Percentiles rank a stretch among this genome's conserved stretches.
Evolutionary conservation across 345 rosid species (phyloP).

Genomic region (Syzygium jambos): DNA sequence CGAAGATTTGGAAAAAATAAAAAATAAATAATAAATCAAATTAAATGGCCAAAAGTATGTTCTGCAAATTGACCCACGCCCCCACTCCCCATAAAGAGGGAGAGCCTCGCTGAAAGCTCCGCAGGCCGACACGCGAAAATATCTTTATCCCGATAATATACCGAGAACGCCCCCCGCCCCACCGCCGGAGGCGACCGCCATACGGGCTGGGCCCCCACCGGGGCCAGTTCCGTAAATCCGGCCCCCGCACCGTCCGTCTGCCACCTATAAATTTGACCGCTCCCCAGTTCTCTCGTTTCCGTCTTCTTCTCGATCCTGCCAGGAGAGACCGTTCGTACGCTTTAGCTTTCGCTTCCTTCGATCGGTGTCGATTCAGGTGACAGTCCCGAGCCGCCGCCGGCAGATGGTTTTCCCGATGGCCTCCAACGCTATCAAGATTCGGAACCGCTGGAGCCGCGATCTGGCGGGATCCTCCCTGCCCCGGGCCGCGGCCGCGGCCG

Average conservation of each 20-base stretch:
- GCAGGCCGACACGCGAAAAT: neutral
- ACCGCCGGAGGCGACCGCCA: neutral
- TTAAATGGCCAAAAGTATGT: neutral
- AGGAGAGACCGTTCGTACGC: neutral
- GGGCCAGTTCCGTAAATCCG: neutral
- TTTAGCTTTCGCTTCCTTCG: neutral
- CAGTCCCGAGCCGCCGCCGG: neutral
- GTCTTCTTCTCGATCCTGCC: neutral
- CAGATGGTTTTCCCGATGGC: neutral
- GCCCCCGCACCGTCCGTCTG: neutral
- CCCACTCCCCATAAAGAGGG: neutral
- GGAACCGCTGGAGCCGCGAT: neutral
- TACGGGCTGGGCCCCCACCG: neutral
- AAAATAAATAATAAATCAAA: neutral
- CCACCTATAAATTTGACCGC: neutral
- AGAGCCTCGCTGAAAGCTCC: neutral
- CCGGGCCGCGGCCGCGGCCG: neutral
- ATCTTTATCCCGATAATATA: neutral
- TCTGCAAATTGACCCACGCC: neutral
- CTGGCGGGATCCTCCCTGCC: neutral
- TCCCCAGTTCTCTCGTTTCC: accelerated
- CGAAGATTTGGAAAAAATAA: neutral
- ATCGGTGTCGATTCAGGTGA: neutral
- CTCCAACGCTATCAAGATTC: neutral
- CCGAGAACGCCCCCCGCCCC: neutral